Conservation (phyloP, 441 rosid species). For the Populus hybrid region DNA sequence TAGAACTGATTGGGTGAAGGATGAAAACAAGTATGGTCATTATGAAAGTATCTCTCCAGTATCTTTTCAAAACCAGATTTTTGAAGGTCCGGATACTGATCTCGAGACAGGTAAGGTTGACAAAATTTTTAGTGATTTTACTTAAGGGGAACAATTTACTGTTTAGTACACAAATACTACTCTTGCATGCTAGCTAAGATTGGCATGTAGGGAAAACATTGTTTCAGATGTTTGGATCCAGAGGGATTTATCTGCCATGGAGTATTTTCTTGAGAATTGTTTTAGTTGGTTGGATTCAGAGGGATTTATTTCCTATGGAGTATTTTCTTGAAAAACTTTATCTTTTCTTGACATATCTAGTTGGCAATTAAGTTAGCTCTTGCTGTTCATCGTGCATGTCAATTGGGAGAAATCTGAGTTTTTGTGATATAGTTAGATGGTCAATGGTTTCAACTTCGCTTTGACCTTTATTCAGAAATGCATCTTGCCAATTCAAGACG, state of each 20-base stretch:
- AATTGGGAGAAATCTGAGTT: neutral
- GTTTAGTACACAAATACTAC: neutral
- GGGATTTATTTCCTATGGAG: neutral
- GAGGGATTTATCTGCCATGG: neutral
- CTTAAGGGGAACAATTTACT: neutral
- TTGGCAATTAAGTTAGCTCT: neutral
- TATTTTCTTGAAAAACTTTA: neutral
- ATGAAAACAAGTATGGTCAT: conserved; percentile 92
- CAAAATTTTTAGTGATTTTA: neutral
- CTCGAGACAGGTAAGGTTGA: conserved; percentile 72
- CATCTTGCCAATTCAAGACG: conserved; percentile 77
- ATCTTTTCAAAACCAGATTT: conserved; percentile 79
- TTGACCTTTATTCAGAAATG: conserved; percentile 50
- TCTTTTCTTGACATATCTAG: neutral
- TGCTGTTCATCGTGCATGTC: neutral
- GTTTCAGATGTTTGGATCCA: neutral
- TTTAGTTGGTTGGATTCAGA: neutral
- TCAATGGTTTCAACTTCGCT: conserved; percentile 2
- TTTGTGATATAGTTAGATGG: neutral
- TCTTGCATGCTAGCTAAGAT: neutral
- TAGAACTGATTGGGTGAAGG: conserved; percentile 90
- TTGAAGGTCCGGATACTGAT: conserved; percentile 98
- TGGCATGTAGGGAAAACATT: neutral
- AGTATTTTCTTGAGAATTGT: neutral
- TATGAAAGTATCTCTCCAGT: conserved; percentile 61